Base-by-base conservation (phyloP, 441 rosid species). In the Pelargonium exstipulatum region DNA sequence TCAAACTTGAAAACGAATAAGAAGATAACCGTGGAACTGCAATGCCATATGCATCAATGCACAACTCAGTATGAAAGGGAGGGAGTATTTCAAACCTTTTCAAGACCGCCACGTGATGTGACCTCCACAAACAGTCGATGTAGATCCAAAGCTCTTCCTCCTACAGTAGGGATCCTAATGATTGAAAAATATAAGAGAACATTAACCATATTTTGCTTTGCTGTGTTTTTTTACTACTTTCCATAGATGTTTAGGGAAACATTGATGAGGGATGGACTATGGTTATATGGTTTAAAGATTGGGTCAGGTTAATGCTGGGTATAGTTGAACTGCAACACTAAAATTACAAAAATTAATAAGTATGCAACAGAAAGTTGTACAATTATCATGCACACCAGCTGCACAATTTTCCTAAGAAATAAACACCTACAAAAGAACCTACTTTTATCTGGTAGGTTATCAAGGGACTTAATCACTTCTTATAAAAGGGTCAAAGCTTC, bases 81-180 rank as follows among this genome's bases (percentile, higher is more conserved):
- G 68, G 53, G 13, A n/a, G 74, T 8, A 72, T 63, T 71, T 57
- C 57, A 4, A 76, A 90, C 98, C 98, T 80, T 85, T 74, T 86
- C 88, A n/a, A 91, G 79, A 72, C 98, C 98, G 70, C 98, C 97
- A 51, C 96, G 90, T 66, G 91, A 77, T 0, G 97, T 89, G 65
- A 93, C 98, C 86, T 91, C 92, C 61, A 86, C 77, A 74, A 93
- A 93, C 64, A 93, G 96, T 63, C 73, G 87, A 80, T 91, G 89
- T 73, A 93, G 81, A 79, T 93, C 91, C 40, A 91, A 87, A 76
- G 77, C 78, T 68, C 63, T 83, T 73, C 98, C 96, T 70, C 98
- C 98, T 16, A 93, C 92, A 9, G 86, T 87, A 62, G 96, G 98
- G 82, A 88, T 76, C 86, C 95, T 91, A 6, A 49, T 49, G 17